Evolutionary conservation across 2,329 filamentous ascomycete genomes (phyloP).

Genomic region (Proliferodiscus dingleyae): DNA sequence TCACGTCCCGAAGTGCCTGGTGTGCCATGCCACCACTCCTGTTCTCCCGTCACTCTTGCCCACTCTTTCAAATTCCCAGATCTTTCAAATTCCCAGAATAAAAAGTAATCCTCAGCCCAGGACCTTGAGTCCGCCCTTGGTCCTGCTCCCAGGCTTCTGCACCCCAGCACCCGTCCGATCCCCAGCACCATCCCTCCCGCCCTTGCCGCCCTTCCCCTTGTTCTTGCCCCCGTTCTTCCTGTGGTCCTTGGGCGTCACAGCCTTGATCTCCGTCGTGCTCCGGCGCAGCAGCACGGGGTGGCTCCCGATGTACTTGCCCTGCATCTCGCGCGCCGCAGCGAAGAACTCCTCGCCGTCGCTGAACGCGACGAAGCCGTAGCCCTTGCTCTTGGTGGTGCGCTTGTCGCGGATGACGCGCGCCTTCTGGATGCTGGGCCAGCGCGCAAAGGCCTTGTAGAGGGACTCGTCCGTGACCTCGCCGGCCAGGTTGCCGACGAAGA

Average conservation of each 20-base stretch:
- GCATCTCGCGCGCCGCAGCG: conserved; percentile 94
- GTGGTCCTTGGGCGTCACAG: conserved; percentile 62
- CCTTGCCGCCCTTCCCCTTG: conserved; percentile 35
- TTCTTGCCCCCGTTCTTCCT: conserved; percentile 41
- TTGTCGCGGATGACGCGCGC: conserved; percentile 93
- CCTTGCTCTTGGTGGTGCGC: conserved; percentile 91
- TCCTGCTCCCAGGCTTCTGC: conserved; percentile 60
- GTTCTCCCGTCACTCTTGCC: too few relatives aligned
- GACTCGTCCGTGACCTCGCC: conserved; percentile 97
- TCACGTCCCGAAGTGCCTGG: too few relatives aligned
- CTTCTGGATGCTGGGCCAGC: conserved; percentile 85
- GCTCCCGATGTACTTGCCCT: conserved; percentile 97
- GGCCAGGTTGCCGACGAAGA: conserved; percentile 95
- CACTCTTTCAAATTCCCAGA: too few relatives aligned
- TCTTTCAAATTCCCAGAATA: too few relatives aligned
- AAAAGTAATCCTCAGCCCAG: conserved; percentile 53
- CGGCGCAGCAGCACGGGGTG: conserved; percentile 86
- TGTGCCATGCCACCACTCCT: too few relatives aligned
- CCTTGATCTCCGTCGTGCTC: conserved; percentile 86
- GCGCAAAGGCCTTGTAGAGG: conserved; percentile 85
- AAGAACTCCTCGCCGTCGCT: conserved; percentile 95
- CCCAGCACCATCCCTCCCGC: conserved; percentile 34
- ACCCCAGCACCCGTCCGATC: conserved; percentile 45
- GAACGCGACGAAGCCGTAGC: conserved; percentile 95
- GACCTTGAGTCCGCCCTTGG: conserved; percentile 59